Evolutionary conservation across 257 asterid species (phyloP).

Genomic region (Solanum sejunctum): DNA sequence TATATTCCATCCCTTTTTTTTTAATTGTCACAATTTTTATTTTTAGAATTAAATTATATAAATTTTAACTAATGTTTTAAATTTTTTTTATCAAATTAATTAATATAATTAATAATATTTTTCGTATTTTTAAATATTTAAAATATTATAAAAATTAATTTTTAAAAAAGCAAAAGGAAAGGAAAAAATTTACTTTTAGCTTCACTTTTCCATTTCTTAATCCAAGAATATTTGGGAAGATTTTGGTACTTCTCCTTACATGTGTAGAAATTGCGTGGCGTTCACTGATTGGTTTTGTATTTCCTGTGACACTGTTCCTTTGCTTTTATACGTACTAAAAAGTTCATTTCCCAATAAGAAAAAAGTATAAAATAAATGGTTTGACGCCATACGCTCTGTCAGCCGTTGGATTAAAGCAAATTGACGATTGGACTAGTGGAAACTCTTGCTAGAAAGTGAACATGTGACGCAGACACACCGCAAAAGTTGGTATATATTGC

Average conservation of each 20-base stretch:
- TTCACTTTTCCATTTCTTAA: neutral
- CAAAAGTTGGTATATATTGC: neutral
- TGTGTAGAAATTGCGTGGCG: neutral
- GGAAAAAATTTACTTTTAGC: neutral
- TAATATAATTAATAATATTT: too few species aligned
- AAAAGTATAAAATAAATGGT: neutral
- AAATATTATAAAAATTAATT: too few species aligned
- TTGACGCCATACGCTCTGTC: neutral
- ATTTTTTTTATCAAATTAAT: too few species aligned
- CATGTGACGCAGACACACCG: neutral
- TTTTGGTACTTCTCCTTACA: neutral
- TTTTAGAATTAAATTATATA: too few species aligned
- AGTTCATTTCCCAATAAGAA: neutral
- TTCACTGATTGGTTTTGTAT: neutral
- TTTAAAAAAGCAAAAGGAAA: too few species aligned
- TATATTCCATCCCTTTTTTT: too few species aligned
- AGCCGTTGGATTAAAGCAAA: constrained; percentile 4
- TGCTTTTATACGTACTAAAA: neutral
- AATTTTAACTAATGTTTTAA: too few species aligned
- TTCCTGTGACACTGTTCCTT: neutral
- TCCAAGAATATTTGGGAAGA: neutral
- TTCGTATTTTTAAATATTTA: too few species aligned
- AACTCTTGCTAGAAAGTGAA: neutral
- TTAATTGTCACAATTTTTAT: too few species aligned
- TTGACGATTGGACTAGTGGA: constrained; percentile 10